phyloP scores from a whole-genome alignment of 1,139 yeast species.

The Eremothecium coryli region DNA sequence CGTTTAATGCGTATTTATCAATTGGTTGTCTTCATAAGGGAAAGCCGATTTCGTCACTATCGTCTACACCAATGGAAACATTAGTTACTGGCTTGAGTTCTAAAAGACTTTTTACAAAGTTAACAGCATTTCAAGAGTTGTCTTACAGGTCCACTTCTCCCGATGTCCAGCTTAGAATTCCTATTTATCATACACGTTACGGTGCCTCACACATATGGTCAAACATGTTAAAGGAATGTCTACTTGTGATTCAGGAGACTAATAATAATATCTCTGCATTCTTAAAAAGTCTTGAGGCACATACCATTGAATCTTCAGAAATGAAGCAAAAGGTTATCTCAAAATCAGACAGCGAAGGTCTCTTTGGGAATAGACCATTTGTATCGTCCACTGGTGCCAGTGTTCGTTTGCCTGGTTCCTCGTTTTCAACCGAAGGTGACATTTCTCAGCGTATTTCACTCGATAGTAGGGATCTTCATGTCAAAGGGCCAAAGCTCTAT shows the following conservation, averaged over 20 bases:
- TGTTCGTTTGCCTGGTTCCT: conserved; percentile 13
- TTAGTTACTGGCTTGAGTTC: conserved; percentile 61
- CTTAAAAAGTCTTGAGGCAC: conserved; percentile 18
- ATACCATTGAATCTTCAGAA: conserved; percentile 12
- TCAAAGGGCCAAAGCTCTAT: conserved; percentile 5
- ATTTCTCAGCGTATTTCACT: conserved; percentile 17
- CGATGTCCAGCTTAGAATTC: conserved; percentile 41
- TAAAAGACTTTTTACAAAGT: conserved; percentile 46
- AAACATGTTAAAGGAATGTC: conserved; percentile 50
- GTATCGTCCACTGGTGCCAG: conserved; percentile 6
- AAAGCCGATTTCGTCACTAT: conserved; percentile 55
- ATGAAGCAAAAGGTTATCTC: conserved; percentile 5
- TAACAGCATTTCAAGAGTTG: conserved; percentile 69
- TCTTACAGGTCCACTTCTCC: conserved; percentile 48
- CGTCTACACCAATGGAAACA: conserved; percentile 66
- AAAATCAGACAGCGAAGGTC: conserved; percentile 11
- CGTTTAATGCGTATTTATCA: conserved; percentile 65
- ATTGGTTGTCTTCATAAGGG: conserved; percentile 77
- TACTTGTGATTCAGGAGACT: conserved; percentile 37
- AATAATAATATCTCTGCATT: conserved; percentile 23
- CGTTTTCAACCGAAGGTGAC: conserved; percentile 8
- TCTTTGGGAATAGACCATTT: conserved; percentile 23
- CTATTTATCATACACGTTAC: conserved; percentile 46
- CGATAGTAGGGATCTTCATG: conserved; percentile 19
- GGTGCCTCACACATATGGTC: conserved; percentile 47